phyloP scores from a whole-genome alignment of 257 asterid genomes.

The Jasminum sambac region DNA sequence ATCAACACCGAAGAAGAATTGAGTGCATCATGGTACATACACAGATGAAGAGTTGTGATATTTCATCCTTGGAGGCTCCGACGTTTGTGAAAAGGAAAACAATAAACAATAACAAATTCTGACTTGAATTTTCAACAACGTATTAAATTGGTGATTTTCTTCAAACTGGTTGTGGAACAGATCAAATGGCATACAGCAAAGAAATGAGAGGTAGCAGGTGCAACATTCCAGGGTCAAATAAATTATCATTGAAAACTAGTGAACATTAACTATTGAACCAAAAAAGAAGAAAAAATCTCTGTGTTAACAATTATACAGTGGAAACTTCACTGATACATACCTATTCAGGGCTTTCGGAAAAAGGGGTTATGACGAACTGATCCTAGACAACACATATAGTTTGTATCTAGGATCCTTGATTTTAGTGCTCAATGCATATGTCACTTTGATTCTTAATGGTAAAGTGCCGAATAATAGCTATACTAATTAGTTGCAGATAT shows the following conservation, averaged over 20 bases:
- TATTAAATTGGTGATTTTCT: neutral
- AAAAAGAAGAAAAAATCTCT: neutral
- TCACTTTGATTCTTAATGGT: neutral
- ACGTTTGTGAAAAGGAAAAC: neutral
- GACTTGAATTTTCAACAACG: slow-evolving; percentile 1
- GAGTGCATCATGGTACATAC: neutral
- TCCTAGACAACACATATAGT: neutral
- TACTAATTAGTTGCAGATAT: neutral
- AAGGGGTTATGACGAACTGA: neutral
- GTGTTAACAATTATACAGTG: neutral
- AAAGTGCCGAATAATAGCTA: neutral
- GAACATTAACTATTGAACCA: slow-evolving; percentile 1
- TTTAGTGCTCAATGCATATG: neutral
- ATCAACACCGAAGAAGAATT: neutral
- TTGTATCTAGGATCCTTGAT: neutral
- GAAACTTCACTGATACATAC: neutral
- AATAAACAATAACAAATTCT: neutral
- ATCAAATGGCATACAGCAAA: neutral
- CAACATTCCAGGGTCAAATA: neutral
- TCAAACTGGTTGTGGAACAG: neutral
- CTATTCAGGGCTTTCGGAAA: neutral
- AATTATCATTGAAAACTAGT: neutral
- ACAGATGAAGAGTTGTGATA: neutral
- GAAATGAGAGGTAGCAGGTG: neutral
- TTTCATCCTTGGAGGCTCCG: neutral